phyloP scores from a whole-genome alignment of 345 rosid species.

The Lepidium aucheri region DNA sequence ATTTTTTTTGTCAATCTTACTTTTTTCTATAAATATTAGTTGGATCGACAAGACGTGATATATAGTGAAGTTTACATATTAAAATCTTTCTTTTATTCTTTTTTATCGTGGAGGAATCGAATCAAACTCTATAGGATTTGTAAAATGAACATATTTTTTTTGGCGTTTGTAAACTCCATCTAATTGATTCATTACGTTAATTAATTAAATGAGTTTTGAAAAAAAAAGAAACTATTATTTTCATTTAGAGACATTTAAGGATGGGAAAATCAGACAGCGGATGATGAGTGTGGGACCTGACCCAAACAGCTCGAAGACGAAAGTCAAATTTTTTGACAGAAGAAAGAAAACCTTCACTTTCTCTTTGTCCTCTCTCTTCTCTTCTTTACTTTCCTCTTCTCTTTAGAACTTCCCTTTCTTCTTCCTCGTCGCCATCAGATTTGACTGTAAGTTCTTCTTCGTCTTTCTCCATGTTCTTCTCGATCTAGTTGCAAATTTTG shows the following conservation, averaged over 20 bases:
- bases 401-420: neutral
- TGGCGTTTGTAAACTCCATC: too few species aligned
- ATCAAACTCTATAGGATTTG: too few species aligned
- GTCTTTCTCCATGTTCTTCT: neutral
- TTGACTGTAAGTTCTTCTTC: slow-evolving; percentile 15
- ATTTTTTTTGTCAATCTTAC: too few species aligned
- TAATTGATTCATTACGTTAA: too few species aligned
- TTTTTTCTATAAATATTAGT: too few species aligned
- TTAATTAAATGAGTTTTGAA: too few species aligned
- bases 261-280: slow-evolving; percentile 2
- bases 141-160: too few species aligned
- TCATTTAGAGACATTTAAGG: neutral
- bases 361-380: neutral
- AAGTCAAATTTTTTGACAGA: slow-evolving; percentile 17
- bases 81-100: too few species aligned
- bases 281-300: slow-evolving; percentile 22
- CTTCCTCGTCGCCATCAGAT: slow-evolving; percentile 15
- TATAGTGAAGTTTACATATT: too few species aligned
- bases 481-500: neutral
- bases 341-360: slow-evolving; percentile 5
- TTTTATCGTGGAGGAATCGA: too few species aligned
- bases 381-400: neutral
- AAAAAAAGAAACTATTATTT: too few species aligned
- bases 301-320: slow-evolving; percentile 24
- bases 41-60: too few species aligned